Evolutionary conservation across 805 yeast species (phyloP).

Genomic region (Kodamaea restingae): DNA sequence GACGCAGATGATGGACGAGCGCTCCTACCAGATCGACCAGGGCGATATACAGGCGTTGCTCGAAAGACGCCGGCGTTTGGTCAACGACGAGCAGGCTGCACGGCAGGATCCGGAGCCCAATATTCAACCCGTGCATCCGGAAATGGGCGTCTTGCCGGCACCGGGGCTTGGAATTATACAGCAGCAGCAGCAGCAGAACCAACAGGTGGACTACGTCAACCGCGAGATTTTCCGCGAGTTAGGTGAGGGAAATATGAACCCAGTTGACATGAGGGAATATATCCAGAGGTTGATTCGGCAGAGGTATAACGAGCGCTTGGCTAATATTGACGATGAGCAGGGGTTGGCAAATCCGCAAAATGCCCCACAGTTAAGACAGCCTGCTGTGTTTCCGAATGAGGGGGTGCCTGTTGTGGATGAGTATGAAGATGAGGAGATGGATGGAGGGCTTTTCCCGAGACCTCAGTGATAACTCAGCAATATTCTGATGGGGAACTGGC

Average conservation of each 20-base stretch:
- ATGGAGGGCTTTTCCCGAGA: slow-evolving; percentile 28
- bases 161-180: slow-evolving; percentile 11
- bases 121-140: slow-evolving; percentile 2
- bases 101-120: slow-evolving; percentile 4
- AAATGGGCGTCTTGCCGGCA: slow-evolving; percentile 21
- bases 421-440: slow-evolving; percentile 27
- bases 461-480: too few species aligned
- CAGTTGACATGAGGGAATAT: slow-evolving; percentile 33
- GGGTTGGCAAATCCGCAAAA: slow-evolving; percentile 20
- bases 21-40: slow-evolving; percentile 31
- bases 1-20: slow-evolving; percentile 39
- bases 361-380: slow-evolving; percentile 41
- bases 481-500: too few species aligned
- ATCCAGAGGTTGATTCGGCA: slow-evolving; percentile 16
- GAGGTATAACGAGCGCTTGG: slow-evolving; percentile 24
- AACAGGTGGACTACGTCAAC: slow-evolving; percentile 25
- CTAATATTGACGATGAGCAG: slow-evolving; percentile 9
- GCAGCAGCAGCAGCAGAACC: slow-evolving; percentile 12
- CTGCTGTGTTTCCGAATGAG: slow-evolving; percentile 37
- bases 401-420: slow-evolving; percentile 20
- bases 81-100: slow-evolving; percentile 12
- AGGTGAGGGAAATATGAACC: slow-evolving; percentile 26
- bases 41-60: slow-evolving; percentile 28
- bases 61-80: slow-evolving; percentile 25
- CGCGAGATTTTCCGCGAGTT: slow-evolving; percentile 30